phyloP scores from a whole-genome alignment of 805 yeast species.

The Lachancea sp. region DNA sequence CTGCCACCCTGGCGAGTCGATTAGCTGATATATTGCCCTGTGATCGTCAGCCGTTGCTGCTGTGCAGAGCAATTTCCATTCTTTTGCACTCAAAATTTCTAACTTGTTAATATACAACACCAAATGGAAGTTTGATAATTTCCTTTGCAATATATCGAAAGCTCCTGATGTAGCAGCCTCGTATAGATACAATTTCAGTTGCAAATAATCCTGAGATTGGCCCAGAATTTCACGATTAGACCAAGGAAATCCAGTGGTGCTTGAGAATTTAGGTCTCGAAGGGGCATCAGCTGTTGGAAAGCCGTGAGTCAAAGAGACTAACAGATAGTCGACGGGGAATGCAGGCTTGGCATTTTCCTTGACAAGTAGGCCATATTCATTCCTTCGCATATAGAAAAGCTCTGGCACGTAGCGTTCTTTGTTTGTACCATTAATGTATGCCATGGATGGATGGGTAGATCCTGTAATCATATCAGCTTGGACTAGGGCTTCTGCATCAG shows the following conservation, averaged over 20 bases:
- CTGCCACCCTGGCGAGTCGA: constrained; percentile 68
- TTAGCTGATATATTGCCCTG: constrained; percentile 41
- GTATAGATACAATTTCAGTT: constrained; percentile 45
- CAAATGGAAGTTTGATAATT: constrained; percentile 70
- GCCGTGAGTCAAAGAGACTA: constrained; percentile 88
- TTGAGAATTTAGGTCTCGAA: constrained; percentile 45
- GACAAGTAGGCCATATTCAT: constrained; percentile 86
- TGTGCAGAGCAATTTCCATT: constrained; percentile 42
- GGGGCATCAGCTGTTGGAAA: constrained; percentile 53
- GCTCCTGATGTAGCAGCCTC: constrained; percentile 26
- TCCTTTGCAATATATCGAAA: constrained; percentile 31
- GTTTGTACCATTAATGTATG: constrained; percentile 71
- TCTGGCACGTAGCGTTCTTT: constrained; percentile 87
- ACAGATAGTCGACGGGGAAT: constrained; percentile 83
- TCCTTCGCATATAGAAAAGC: constrained; percentile 72
- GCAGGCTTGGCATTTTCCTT: constrained; percentile 85
- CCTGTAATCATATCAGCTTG: constrained; percentile 81
- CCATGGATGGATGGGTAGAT: constrained; percentile 83
- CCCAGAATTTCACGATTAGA: constrained; percentile 78
- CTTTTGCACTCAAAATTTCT: constrained; percentile 52
- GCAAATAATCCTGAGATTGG: constrained; percentile 57
- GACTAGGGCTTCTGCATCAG: constrained; percentile 80
- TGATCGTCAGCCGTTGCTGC: constrained; percentile 40
- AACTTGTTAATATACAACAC: constrained; percentile 50
- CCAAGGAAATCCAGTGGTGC: constrained; percentile 52